These are phyloP conservation scores for Saccharomyces hybrid DNA, from an alignment of 1,139 yeast species.

Conservation along the genomic window DNA sequence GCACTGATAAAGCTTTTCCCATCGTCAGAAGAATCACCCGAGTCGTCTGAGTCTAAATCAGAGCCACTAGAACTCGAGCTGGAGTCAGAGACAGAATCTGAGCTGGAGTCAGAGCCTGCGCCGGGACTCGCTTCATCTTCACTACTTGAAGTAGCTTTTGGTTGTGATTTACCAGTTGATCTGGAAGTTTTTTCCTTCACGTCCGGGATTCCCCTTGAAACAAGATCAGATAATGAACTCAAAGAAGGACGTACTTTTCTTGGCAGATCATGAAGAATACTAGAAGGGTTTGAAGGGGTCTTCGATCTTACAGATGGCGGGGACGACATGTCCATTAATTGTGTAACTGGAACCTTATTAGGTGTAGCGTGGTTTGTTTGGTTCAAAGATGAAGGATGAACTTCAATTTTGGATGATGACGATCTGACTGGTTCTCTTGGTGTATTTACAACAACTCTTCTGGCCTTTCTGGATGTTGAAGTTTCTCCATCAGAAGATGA, in stretches of 20 bases:
- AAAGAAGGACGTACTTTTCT: constrained; percentile 35
- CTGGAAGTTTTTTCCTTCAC: constrained; percentile 40
- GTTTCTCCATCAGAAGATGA: constrained; percentile 22
- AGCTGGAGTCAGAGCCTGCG: constrained; percentile 23
- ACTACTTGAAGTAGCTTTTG: constrained; percentile 29
- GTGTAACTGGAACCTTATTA: constrained; percentile 15
- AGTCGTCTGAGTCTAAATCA: constrained; percentile 13
- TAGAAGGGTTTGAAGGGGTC: constrained; percentile 9
- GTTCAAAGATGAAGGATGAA: not conserved
- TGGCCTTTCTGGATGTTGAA: constrained; percentile 21
- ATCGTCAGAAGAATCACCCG: constrained; percentile 18
- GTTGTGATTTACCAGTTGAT: constrained; percentile 29
- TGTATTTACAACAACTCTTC: constrained; percentile 35
- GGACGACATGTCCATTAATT: constrained; percentile 14
- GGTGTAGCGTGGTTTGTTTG: constrained; percentile 10
- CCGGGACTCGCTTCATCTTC: constrained; percentile 23
- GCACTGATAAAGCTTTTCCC: constrained; percentile 35
- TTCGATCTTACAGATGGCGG: constrained; percentile 8
- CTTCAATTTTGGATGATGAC: not conserved
- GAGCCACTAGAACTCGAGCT: constrained; percentile 25
- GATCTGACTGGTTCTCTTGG: constrained; percentile 6
- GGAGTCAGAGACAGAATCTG: constrained; percentile 19
- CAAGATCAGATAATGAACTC: constrained; percentile 51
- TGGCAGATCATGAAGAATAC: constrained; percentile 15
- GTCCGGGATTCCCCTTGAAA: constrained; percentile 54